phyloP scores from a whole-genome alignment of 257 asterid genomes.

The Eustoma russellianum region DNA sequence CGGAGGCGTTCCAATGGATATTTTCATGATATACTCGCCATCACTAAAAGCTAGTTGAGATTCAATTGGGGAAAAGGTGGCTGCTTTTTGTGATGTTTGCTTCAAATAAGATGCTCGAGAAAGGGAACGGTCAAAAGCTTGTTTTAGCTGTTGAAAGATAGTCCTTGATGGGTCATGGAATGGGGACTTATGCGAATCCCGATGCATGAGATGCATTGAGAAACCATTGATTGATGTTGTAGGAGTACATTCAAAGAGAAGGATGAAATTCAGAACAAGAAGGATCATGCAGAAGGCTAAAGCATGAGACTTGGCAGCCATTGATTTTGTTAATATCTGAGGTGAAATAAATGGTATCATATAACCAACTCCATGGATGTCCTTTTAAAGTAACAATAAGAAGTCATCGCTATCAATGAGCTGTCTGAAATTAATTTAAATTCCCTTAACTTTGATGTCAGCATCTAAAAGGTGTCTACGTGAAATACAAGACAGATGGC shows the following conservation, averaged over 20 bases:
- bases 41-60: not conserved
- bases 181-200: not conserved
- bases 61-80: not conserved
- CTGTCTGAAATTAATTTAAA: no score
- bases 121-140: not conserved
- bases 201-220: not conserved
- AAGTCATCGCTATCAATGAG: no score
- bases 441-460: no score
- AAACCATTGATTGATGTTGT: not conserved
- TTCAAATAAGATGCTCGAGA: not conserved
- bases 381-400: no score
- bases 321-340: no score
- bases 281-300: no score
- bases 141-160: not conserved
- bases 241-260: not conserved
- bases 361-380: no score
- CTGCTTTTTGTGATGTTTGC: not conserved
- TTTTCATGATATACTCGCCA: slow-evolving; percentile 28
- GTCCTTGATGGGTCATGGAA: not conserved
- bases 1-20: slow-evolving; percentile 29
- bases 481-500: no score
- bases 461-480: no score
- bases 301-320: no score
- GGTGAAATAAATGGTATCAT: no score
- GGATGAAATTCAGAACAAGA: not conserved